Conservation (phyloP, 176 grass and related monocot species). For the Triticum aestivum region DNA sequence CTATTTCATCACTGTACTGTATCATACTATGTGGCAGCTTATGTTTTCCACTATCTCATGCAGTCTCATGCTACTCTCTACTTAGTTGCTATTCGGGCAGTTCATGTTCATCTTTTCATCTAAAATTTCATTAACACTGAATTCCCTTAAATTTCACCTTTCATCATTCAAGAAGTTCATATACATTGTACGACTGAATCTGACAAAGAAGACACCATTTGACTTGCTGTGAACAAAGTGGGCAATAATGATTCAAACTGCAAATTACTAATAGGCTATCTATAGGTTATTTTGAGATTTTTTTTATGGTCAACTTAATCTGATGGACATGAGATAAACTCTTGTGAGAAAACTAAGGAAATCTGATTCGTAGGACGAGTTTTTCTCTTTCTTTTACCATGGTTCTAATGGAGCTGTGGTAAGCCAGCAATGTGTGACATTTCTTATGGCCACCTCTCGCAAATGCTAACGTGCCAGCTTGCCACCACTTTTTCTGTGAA, state of each 20-base stretch:
- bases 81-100: neutral
- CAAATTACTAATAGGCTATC: conserved; percentile 5
- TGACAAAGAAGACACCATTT: conserved; percentile 4
- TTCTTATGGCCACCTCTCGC: neutral
- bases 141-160: neutral
- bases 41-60: neutral
- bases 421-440: conserved; percentile 2
- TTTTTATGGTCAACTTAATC: neutral
- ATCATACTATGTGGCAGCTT: neutral
- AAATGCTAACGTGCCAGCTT: conserved; percentile 10
- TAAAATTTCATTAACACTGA: neutral
- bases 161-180: neutral
- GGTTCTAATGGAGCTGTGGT: neutral
- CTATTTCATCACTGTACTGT: neutral
- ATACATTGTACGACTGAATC: conserved; percentile 7
- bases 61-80: conserved; percentile 14
- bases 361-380: neutral
- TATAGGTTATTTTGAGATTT: conserved; percentile 4
- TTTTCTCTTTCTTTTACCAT: neutral
- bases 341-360: neutral
- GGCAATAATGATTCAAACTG: neutral
- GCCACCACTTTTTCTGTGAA: neutral
- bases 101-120: conserved; percentile 16
- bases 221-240: neutral
- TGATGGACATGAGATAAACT: neutral